Percentiles rank a stretch among this genome's conserved stretches.
phyloP scores from a whole-genome alignment of 345 rosid genomes.

The Linum usitatissimum region DNA sequence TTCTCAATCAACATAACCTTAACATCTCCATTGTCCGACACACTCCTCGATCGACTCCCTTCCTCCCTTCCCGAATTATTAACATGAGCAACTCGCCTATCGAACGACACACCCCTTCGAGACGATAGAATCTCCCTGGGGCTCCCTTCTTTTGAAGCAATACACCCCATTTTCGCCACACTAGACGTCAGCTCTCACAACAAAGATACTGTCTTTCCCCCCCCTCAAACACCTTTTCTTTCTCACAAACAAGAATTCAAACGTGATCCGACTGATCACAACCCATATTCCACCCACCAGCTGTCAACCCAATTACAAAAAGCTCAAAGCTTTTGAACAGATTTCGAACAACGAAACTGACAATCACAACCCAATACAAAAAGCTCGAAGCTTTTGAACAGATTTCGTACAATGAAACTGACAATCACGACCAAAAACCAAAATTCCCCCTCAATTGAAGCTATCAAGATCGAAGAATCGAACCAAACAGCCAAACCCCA shows the following conservation, averaged over 20 bases:
- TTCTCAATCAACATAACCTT: conserved; percentile 45
- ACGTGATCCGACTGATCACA: conserved; percentile 1
- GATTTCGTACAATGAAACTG: neutral
- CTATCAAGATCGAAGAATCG: neutral
- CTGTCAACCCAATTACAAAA: conserved; percentile 15
- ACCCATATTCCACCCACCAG: conserved; percentile 9
- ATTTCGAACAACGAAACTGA: neutral
- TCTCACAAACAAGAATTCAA: conserved; percentile 16
- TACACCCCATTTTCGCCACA: conserved; percentile 57
- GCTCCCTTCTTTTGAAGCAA: conserved; percentile 49
- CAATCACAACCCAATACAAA: neutral
- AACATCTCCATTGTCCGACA: conserved; percentile 31
- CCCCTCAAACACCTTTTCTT: neutral
- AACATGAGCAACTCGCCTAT: conserved; percentile 45
- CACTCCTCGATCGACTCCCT: conserved; percentile 28
- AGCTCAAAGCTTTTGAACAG: neutral
- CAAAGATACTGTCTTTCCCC: too few species aligned
- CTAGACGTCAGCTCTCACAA: neutral
- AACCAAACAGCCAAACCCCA: neutral
- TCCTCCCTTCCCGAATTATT: conserved; percentile 54
- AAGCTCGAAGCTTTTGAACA: neutral
- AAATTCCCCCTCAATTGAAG: neutral
- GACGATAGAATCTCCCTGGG: conserved; percentile 33
- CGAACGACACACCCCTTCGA: conserved; percentile 36
- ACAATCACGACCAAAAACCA: neutral